phyloP scores from a whole-genome alignment of 192 early-diverging fungal genomes.

The Entomortierella chlamydospora region DNA sequence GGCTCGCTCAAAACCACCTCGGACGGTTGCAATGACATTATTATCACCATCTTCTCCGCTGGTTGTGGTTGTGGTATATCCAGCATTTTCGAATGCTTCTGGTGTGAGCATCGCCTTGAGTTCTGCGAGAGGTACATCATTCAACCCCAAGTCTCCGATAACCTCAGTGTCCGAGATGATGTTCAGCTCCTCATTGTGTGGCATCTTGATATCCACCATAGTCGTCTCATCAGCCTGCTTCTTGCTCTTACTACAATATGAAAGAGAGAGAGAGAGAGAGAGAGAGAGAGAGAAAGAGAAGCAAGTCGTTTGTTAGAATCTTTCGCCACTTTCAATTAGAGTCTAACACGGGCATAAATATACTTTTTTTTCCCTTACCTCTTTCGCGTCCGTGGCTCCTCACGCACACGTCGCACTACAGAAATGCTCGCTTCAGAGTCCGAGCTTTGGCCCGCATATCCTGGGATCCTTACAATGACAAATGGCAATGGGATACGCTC shows the following conservation, averaged over 20 bases:
- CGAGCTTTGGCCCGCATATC: conserved; percentile 43
- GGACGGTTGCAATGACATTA: conserved; percentile 13
- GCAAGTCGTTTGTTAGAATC: not conserved
- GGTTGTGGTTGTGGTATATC: not conserved
- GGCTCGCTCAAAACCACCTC: conserved; percentile 38
- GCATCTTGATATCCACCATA: conserved; percentile 34
- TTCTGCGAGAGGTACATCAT: conserved; percentile 6
- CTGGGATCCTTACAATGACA: conserved; percentile 24
- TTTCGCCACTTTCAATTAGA: too few relatives aligned
- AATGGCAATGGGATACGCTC: conserved; percentile 35
- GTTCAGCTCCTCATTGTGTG: conserved; percentile 38
- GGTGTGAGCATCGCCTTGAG: conserved; percentile 16
- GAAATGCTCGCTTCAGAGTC: conserved; percentile 48
- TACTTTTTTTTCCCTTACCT: conserved; percentile 10
- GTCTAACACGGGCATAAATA: not conserved
- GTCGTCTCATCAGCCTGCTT: conserved; percentile 25
- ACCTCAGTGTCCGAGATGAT: conserved; percentile 47
- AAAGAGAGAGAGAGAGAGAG: too few relatives aligned
- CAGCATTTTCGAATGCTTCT: conserved; percentile 4
- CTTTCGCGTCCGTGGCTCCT: conserved; percentile 20
- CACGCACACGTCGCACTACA: conserved; percentile 35
- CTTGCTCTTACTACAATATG: conserved; percentile 3
- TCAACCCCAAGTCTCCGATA: conserved; percentile 28
- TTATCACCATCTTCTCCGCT: not conserved
- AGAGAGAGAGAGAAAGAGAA: not conserved